Evolutionary conservation across 306 rosid species (phyloP), one percentile per base, ranked within the genome.

Genomic region (Chamaecrista fasciculata): DNA sequence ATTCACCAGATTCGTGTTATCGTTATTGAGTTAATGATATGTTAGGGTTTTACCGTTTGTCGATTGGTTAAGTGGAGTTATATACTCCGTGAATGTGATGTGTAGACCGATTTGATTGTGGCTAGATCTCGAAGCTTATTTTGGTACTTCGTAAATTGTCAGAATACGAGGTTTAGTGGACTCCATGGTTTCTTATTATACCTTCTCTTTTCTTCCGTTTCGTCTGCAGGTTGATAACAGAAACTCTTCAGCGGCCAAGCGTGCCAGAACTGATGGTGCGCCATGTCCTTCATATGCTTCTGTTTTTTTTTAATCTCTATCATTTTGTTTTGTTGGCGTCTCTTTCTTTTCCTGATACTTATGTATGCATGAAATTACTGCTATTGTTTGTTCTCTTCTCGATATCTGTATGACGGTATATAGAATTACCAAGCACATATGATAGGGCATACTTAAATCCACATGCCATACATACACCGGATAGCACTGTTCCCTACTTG

Each of bases 211-310:
- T 15, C 12, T 47, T 69, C 4, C 7, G 2, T 20, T 31, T 53
- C 10, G 9, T 48, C 36, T 80, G 56, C 84, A 94, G 99, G 92
- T 91, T 49, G 99, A 91, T 78, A 89, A 83, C 81, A 87, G 99
- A 76, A 91, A 89, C 77, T 95, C 99, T 33, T 95, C 99, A 12
- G 97, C 99, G 15, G 78, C 91, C 28, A 95, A 95, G 90, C 99
- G 99, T 63, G 99, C 99, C 21, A 78, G 99, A 87, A 91, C 99
- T 56, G 99, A 95, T 73, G 99, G 99, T 95, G 75, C 26, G 78
- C 66, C 10, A 11, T 34, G 18, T 36, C 37, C n/a, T 18, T 12
- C 4, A 16, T 46, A 11, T 42, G 16, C 29, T 11, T 8, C 11
- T 9, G 0, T n/a, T n/a, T 21, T 12, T 9, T 55, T 4, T 1